Evolutionary conservation across 805 yeast species (phyloP).

Genomic region (Tetrapisispora arboricola): DNA sequence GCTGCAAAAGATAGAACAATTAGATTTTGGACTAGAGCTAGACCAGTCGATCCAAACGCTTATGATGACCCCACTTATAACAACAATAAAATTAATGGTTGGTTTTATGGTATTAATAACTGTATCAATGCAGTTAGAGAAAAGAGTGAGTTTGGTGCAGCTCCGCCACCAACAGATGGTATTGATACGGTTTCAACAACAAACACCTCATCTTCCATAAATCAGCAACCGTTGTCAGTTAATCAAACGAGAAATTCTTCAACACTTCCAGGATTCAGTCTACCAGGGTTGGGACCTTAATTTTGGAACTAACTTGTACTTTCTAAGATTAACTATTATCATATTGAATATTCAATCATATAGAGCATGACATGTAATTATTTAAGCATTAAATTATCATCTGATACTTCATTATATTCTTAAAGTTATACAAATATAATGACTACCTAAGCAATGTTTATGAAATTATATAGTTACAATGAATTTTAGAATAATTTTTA

Average conservation of each 20-base stretch:
- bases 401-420: no score
- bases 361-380: not conserved
- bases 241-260: not conserved
- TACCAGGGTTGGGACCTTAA: slow-evolving; percentile 4
- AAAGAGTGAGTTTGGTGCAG: slow-evolving; percentile 28
- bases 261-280: not conserved
- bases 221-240: not conserved
- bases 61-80: slow-evolving; percentile 77
- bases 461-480: no score
- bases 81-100: slow-evolving; percentile 47
- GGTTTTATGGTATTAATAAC: slow-evolving; percentile 39
- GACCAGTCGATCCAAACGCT: slow-evolving; percentile 80
- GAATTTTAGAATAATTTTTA: no score
- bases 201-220: not conserved
- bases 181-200: not conserved
- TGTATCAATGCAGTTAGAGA: slow-evolving; percentile 28
- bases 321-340: no score
- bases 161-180: slow-evolving; percentile 19
- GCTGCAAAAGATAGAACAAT: slow-evolving; percentile 93
- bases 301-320: no score
- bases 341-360: not conserved
- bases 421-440: no score
- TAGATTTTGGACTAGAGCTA: slow-evolving; percentile 86
- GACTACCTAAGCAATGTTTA: no score
- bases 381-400: not conserved